Evolutionary conservation across 306 rosid genomes (phyloP).

Genomic region (Pueraria montana): DNA sequence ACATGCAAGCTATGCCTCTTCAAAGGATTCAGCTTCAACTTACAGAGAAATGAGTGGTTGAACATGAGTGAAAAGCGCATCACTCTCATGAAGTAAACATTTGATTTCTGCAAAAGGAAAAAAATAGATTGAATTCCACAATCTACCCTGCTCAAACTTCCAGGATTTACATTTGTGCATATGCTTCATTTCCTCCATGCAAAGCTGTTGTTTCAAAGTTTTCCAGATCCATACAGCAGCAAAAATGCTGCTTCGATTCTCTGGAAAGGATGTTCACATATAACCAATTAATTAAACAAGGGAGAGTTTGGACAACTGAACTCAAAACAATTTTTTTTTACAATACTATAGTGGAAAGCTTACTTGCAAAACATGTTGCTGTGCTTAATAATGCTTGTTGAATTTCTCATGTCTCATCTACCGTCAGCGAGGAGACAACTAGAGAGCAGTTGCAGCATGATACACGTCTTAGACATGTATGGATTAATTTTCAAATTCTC

Average conservation of each 20-base stretch:
- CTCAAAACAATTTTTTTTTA: background rate
- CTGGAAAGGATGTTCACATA: slow-evolving; percentile 7
- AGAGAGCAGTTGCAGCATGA: slow-evolving; percentile 30
- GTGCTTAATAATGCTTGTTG: slow-evolving; percentile 28
- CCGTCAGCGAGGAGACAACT: background rate
- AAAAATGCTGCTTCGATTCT: background rate
- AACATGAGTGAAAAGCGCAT: background rate
- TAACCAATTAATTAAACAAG: background rate
- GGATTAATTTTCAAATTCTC: slow-evolving; percentile 44
- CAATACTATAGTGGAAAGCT: slow-evolving; percentile 29
- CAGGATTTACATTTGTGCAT: slow-evolving; percentile 4
- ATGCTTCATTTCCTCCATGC: slow-evolving; percentile 18
- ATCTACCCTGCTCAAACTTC: slow-evolving; percentile 15
- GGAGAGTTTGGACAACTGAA: background rate
- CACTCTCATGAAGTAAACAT: slow-evolving; percentile 6
- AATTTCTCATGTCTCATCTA: slow-evolving; percentile 26
- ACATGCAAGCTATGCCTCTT: slow-evolving; percentile 6
- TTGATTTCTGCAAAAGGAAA: background rate
- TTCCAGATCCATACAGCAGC: background rate
- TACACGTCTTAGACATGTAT: slow-evolving; percentile 9
- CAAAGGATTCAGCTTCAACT: slow-evolving; percentile 11
- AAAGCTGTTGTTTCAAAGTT: background rate
- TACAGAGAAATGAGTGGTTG: background rate
- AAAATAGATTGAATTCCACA: background rate
- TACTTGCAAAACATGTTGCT: slow-evolving; percentile 48